Evolutionary conservation across 805 yeast genomes (phyloP), one percentile per base, ranked within the genome.

Genomic region (Barnettozyma vustinii): DNA sequence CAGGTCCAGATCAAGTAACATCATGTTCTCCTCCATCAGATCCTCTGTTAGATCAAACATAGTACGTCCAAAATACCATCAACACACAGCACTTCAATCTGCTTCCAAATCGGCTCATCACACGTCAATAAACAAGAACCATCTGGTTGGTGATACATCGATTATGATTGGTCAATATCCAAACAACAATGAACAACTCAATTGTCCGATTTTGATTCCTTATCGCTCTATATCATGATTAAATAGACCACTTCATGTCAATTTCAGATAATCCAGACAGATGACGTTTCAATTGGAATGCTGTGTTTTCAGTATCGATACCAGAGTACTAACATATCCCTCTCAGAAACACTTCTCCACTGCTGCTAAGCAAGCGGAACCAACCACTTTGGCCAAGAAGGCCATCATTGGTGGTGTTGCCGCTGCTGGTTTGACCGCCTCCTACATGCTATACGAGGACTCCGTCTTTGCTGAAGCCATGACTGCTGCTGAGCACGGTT

Each of bases 401-500:
- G 63, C 74, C 61, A 71, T 83, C 60, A 74, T 78, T 57, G 83
- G 84, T 61, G 70, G 75, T 56, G 84, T 82, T 58, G 88, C 87
- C 52, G 77, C 81, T 45, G 77, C 87, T 51, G 96, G 96, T 57
- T 73, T 87, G 54, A 78, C 88, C 50, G 89, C 95, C 42, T 85
- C 94, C 51, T 86, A 84, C 68, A 73, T 85, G 63, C 74, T 87
- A 64, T 89, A 89, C 73, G 81, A 87, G 64, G 96, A 89, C 69
- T 77, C 90, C 27, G 79, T 83, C 69, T 83, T 89, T 55, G 97
- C 97, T 51, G 82, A 80, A 63, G 98, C 98, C 65, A 87, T 92
- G 96, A 91, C 99, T 49, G 95, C 94, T 58, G 97, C 98, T 59
- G 99, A 94, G 75, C 98, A 94, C 74, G 99, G 99, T 60, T 80